These are phyloP conservation scores for Hordeum marinum DNA, from an alignment of 176 grass and related monocot genomes.

Conservation along the genomic window DNA sequence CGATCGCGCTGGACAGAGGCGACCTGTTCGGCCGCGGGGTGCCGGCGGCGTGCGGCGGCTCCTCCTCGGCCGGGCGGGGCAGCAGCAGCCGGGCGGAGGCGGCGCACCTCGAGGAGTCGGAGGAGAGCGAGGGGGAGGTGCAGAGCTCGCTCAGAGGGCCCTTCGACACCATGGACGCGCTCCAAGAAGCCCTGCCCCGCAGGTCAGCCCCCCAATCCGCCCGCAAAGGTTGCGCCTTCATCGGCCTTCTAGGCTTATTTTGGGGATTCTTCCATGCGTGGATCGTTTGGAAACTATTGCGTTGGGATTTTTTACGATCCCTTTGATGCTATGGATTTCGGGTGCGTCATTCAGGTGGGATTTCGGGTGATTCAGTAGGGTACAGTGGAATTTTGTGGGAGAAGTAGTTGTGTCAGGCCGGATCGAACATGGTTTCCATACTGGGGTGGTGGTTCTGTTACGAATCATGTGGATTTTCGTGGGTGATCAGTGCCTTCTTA, in stretches of 20 bases:
- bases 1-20: slow-evolving; percentile 45
- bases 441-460: background rate
- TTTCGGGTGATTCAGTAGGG: background rate
- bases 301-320: background rate
- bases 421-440: no score
- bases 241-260: background rate
- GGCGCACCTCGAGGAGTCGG: slow-evolving; percentile 28
- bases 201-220: slow-evolving; percentile 38
- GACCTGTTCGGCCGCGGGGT: background rate
- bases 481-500: background rate
- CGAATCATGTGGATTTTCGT: background rate
- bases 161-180: slow-evolving; percentile 71
- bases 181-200: slow-evolving; percentile 61
- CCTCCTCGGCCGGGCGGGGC: slow-evolving; percentile 39
- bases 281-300: background rate
- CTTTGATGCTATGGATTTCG: background rate
- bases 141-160: slow-evolving; percentile 63
- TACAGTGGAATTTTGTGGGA: background rate
- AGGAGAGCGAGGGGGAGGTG: slow-evolving; percentile 58
- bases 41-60: slow-evolving; percentile 17
- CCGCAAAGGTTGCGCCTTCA: background rate
- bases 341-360: background rate
- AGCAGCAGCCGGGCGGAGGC: slow-evolving; percentile 39
- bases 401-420: background rate
- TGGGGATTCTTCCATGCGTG: background rate